Base-by-base conservation (phyloP, 306 rosid species). In the Nissolia schottii region DNA sequence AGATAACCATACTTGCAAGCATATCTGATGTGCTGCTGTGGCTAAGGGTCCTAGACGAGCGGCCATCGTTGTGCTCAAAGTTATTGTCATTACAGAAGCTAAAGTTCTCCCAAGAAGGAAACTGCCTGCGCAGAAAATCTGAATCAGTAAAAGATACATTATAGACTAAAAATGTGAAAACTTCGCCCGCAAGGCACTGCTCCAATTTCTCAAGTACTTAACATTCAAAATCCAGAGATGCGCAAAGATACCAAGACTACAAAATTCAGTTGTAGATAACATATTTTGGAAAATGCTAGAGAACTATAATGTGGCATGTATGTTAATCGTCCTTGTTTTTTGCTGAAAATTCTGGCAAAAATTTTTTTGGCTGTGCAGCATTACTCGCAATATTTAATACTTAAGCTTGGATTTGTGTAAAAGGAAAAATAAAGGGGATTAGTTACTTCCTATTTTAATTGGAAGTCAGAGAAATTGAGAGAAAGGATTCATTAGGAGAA, bases 11-110 rank as follows among this genome's bases (percentile, higher is more conserved):
- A 67, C 59, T 67, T 67, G 73, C 31, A 67, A 48, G 59, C 73
- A 67, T 67, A 67, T 67, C 45, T 67, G 73, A 67, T 67, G 73
- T 49, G 73, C 73, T 18, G 46, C 73, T 12, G 60, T 67, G 59
- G 73, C 60, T 48, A 67, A 5, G 6, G 73, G 73, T 67, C 73
- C 73, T 4, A 31, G 60, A 29, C 73, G 73, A 12, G 73, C 46
- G 49, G 73, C 59, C 73, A 67, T 67, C 31, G 73, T 29, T 48
- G 73, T 67, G 46, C 73, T 67, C 46, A 48, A 48, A 28, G 60
- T 67, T 16, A 46, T 67, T 40, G 73, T 67, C 73, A 49, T 67
- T 49, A 67, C 73, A 31, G 45, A 4, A 48, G 73, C 73, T 48
- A 67, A 48, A 48, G 73, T 64, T 41, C 70, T 64, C 54, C 70